Conservation (phyloP, 2,329 filamentous ascomycete species). For the Elsinoe australis region DNA sequence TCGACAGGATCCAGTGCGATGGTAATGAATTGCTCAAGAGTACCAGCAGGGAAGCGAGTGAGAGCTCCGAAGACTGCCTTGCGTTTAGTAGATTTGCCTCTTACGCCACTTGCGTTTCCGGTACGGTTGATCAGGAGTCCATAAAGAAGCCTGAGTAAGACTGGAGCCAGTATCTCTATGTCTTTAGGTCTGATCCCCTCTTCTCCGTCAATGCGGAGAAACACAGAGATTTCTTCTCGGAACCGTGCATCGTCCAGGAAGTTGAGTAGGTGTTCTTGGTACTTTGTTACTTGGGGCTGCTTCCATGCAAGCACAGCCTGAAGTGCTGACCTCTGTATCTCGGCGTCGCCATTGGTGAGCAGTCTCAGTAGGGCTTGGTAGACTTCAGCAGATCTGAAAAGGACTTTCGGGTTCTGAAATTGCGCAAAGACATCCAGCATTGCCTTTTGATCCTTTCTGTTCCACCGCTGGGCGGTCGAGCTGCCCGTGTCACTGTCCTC, state of each 20-base stretch:
- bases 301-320: conserved; percentile 89
- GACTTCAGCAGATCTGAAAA: conserved; percentile 71
- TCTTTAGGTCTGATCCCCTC: conserved; percentile 65
- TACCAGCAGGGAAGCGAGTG: conserved; percentile 68
- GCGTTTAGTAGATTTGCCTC: conserved; percentile 72
- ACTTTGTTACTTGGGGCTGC: conserved; percentile 62
- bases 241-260: conserved; percentile 86
- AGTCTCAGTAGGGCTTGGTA: conserved; percentile 66
- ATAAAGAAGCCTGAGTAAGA: conserved; percentile 80
- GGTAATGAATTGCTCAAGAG: conserved; percentile 60
- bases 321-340: conserved; percentile 77
- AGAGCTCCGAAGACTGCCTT: conserved; percentile 67
- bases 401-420: conserved; percentile 76
- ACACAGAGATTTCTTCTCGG: conserved; percentile 84
- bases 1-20: too few relatives aligned
- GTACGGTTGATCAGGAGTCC: conserved; percentile 80
- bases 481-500: conserved; percentile 21
- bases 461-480: conserved; percentile 46
- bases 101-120: conserved; percentile 65
- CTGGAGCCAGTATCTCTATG: conserved; percentile 66
- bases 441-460: conserved; percentile 71
- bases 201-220: conserved; percentile 61
- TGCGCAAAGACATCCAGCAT: conserved; percentile 74
- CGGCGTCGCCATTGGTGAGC: conserved; percentile 78
- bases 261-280: conserved; percentile 78